A percentile compares a stretch with the other conserved stretches of the same genome.
Evolutionary conservation across 2,329 filamentous ascomycete genomes (phyloP).

Genomic region (Torrubiellomyces zombiae): DNA sequence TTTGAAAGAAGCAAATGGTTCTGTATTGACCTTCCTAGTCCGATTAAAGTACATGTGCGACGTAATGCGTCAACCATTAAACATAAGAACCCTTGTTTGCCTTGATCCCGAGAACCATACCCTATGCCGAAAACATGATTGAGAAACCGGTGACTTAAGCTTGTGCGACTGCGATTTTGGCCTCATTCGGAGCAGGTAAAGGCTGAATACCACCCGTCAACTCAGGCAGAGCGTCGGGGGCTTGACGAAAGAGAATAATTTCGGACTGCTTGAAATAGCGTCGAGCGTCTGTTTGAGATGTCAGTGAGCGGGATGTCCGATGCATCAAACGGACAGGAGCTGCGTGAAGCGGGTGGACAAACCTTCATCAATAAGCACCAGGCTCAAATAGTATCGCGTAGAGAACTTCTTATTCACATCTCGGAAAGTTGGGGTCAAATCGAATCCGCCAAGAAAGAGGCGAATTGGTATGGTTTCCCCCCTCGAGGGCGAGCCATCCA

Average conservation of each 20-base stretch:
- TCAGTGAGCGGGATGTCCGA: slow-evolving; percentile 5
- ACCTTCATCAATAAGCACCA: slow-evolving; percentile 94
- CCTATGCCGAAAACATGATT: slow-evolving; percentile 20
- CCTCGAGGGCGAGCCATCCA: slow-evolving; percentile 96
- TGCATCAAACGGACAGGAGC: too few relatives aligned
- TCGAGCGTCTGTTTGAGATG: slow-evolving; percentile 53
- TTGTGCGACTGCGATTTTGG: slow-evolving; percentile 25
- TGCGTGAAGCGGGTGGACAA: slow-evolving; percentile 11
- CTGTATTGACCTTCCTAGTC: too few relatives aligned
- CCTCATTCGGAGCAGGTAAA: slow-evolving; percentile 26
- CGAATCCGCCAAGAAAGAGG: slow-evolving; percentile 92
- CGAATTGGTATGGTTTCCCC: slow-evolving; percentile 91
- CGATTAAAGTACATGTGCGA: too few relatives aligned
- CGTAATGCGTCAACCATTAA: too few relatives aligned
- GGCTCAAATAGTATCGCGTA: slow-evolving; percentile 88
- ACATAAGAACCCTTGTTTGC: too few relatives aligned
- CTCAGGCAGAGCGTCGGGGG: slow-evolving; percentile 32
- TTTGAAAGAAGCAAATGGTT: too few relatives aligned
- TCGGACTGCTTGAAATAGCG: slow-evolving; percentile 99
- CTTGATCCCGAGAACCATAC: slow-evolving; percentile 19
- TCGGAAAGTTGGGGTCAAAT: slow-evolving; percentile 92
- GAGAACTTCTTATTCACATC: slow-evolving; percentile 99
- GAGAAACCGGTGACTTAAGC: too few relatives aligned
- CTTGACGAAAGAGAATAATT: slow-evolving; percentile 87
- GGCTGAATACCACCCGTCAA: slow-evolving; percentile 20